These are phyloP conservation scores for Atractiella rhizophila DNA, from an alignment of 768 basidiomycete genomes.

Conservation along the genomic window DNA sequence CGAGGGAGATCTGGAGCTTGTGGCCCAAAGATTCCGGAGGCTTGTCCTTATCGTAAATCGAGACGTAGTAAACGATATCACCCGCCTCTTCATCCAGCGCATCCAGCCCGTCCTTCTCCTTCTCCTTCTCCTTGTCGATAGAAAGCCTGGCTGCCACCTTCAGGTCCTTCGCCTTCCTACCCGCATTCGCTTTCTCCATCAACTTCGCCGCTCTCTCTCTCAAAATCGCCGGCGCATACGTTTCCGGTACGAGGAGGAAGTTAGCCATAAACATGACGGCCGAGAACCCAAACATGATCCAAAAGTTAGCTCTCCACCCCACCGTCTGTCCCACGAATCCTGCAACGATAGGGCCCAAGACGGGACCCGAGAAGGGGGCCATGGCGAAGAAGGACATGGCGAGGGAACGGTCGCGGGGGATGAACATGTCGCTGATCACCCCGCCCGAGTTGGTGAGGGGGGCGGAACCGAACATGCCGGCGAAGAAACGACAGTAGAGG, in stretches of 20 bases:
- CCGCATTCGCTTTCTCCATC: no score
- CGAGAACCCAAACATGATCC: conserved; percentile 31
- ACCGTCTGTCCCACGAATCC: conserved; percentile 18
- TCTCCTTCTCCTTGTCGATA: no score
- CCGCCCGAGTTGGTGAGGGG: conserved; percentile 36
- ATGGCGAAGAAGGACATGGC: conserved; percentile 37
- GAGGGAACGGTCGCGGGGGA: conserved; percentile 13
- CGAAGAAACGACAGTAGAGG: conserved; percentile 35
- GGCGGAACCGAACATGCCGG: conserved; percentile 37
- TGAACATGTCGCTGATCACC: conserved; percentile 18
- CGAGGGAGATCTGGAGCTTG: conserved; percentile 1
- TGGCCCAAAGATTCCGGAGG: neutral
- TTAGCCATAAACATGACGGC: conserved; percentile 24
- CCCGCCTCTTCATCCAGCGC: no score
- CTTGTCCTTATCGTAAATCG: conserved; percentile 1
- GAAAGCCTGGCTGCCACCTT: no score
- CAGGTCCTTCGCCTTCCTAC: no score
- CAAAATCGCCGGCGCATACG: conserved; percentile 47
- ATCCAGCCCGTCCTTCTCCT: no score
- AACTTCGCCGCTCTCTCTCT: conserved; percentile 23
- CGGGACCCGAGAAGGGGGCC: conserved; percentile 38
- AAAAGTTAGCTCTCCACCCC: conserved; percentile 24
- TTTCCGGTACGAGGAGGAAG: conserved; percentile 42
- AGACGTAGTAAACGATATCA: conserved; percentile 2
- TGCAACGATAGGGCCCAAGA: conserved; percentile 15